Evolutionary conservation across 129 eudicot species (phyloP), one percentile per base, ranked within the genome.

Genomic region (Apium graveolens): DNA sequence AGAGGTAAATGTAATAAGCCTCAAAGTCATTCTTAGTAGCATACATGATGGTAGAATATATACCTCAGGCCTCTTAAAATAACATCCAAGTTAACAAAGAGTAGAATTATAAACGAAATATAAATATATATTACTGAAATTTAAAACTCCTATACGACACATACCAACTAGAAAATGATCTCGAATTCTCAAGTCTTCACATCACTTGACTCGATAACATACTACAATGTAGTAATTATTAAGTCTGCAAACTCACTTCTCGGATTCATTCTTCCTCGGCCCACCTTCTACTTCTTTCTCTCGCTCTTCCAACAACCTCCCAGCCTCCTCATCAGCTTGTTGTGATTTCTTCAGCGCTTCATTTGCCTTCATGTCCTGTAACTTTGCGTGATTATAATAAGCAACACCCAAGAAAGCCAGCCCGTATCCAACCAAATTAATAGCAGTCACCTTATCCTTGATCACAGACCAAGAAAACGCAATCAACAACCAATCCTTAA

Each of bases 391-490:
- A 82, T 91, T 91, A 18, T 91, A 89, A 76, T 85, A 89, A 0
- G 83, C 90, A 66, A 91, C 97, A 29, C 93, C 97, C 84, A 91
- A 85, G 84, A 91, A 91, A 34, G 93, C 97, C 78, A 91, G 74
- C 70, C 87, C 90, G 11, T 91, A 91, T 12, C 97, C 97, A 26
- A 91, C 51, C 78, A 91, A 66, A 82, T 89, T 91, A 29, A 89
- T 80, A 1, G 91, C 82, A 0, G 93, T 91, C 7, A 91, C 93
- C 0, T 91, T 85, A 73, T 91, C 97, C 89, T 89, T 89, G 57
- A 91, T 91, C 84, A 91, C 97, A 68, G 97, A 91, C 97, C 97
- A 91, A 0, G 97, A 91, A 81, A 91, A 89, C 12, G 93, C 97
- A 70, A 91, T 91, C 91, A 91, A 82, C 84, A 91, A 76, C 97